Evolutionary conservation across 768 basidiomycete genomes (phyloP), one percentile per base, ranked within the genome.

Genomic region (Daedaleopsis nitida): DNA sequence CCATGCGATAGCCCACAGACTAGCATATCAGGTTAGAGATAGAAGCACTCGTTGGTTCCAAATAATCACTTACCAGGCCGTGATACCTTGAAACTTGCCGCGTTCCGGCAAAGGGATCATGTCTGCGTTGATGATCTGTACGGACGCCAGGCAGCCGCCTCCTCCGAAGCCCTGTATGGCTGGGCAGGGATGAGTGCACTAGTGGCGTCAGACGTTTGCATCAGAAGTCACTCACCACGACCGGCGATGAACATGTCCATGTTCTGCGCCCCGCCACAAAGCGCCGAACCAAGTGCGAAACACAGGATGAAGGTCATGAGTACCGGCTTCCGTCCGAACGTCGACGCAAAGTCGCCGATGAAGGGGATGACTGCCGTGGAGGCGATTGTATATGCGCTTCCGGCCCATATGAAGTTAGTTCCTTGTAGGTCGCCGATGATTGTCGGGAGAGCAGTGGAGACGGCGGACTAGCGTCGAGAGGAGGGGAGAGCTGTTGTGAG

Each of bases 181-280:
- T 65, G 21, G 9, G 17, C 19, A 21, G 39, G 24, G 51, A n/a
- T 48, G 39, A 55, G 24, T 47, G 2, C 8, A 48, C 9, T n/a
- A 17, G n/a, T 14, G 12, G 10, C 39, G 27, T 24, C 13, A 16
- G 9, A 52, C 13, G 16, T 3, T 16, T 9, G 24, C 4, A 49
- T 64, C 3, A 11, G 3, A 32, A 32, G 27, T 32, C 27, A 60
- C 32, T 56, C 42, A 52, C 66, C 68, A 24, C 80, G 65, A 0
- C 75, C 78, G 6, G 72, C 77, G 49, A 81, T 79, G 1, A 79
- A 61, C 74, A 75, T 74, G 8, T 65, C 59, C 77, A 81, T 79
- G 50, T 57, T 75, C 47, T 74, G 66, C 0, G 78, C 77, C 0
- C 75, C 70, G 0, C 77, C 81, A 16, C 71, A 72, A 1, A 81